phyloP scores from a whole-genome alignment of 805 yeast genomes.

The Pichia sporocuriosa region DNA sequence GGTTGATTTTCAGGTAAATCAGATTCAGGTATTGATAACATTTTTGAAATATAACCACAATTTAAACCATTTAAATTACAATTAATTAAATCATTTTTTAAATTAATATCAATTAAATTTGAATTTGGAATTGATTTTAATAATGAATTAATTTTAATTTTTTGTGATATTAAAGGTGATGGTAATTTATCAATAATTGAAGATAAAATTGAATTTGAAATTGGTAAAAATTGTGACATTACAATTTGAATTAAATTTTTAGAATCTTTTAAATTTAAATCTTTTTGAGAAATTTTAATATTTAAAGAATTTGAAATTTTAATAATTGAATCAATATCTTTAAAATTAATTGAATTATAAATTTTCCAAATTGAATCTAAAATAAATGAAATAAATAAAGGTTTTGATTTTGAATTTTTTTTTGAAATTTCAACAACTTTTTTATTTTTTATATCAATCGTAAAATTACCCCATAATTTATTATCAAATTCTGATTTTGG shows the following conservation, averaged over 20 bases:
- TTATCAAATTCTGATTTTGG: constrained; percentile 71
- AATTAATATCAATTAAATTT: constrained; percentile 39
- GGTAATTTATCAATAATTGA: constrained; percentile 83
- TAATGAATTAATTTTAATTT: constrained; percentile 59
- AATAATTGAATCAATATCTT: constrained; percentile 63
- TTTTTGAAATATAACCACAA: constrained; percentile 81
- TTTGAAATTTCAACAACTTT: constrained; percentile 64
- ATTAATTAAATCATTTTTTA: constrained; percentile 49
- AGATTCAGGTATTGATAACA: constrained; percentile 74
- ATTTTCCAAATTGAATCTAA: constrained; percentile 90
- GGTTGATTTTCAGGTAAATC: constrained; percentile 62
- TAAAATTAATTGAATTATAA: constrained; percentile 62
- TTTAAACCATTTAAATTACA: constrained; percentile 66
- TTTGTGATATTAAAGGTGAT: constrained; percentile 74
- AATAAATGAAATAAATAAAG: constrained; percentile 80
- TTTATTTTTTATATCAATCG: constrained; percentile 83
- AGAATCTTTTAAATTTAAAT: constrained; percentile 71
- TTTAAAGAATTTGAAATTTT: constrained; percentile 69
- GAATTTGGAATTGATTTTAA: constrained; percentile 51
- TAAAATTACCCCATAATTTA: constrained; percentile 95
- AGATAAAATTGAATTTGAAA: constrained; percentile 76
- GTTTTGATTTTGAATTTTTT: constrained; percentile 57
- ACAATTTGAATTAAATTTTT: constrained; percentile 55
- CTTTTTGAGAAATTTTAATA: constrained; percentile 66
- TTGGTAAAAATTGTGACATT: constrained; percentile 92